Conservation (phyloP, 2,329 filamentous ascomycete species). For the Exophiala alcalophila region DNA sequence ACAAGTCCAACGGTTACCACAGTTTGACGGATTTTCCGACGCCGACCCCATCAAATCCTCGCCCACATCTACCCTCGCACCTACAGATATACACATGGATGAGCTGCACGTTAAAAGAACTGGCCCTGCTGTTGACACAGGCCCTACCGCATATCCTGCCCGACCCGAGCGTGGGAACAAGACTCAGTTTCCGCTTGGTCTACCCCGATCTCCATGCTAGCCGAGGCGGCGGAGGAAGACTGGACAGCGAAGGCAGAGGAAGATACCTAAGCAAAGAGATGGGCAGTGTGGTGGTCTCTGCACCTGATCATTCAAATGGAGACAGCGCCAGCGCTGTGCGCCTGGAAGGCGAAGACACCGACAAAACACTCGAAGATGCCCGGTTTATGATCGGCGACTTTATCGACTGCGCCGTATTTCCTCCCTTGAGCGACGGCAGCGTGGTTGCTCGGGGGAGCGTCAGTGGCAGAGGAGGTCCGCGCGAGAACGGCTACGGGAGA, state of each 20-base stretch:
- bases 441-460: conserved; percentile 47
- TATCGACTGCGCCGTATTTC: conserved; percentile 75
- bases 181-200: conserved; percentile 82
- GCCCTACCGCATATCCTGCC: conserved; percentile 69
- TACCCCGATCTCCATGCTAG: conserved; percentile 67
- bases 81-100: conserved; percentile 85
- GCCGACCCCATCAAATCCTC: conserved; percentile 52
- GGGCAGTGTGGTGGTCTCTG: conserved; percentile 71
- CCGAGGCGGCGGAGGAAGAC: conserved; percentile 31
- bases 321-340: conserved; percentile 37
- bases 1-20: conserved; percentile 70
- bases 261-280: conserved; percentile 77
- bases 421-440: conserved; percentile 69
- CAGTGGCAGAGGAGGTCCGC: conserved; percentile 30
- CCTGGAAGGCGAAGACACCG: conserved; percentile 57
- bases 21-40: conserved; percentile 44
- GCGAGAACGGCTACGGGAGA: conserved; percentile 48
- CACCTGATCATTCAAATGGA: conserved; percentile 43
- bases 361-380: conserved; percentile 72
- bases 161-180: conserved; percentile 66
- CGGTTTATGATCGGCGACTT: conserved; percentile 88
- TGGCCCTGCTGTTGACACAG: conserved; percentile 71
- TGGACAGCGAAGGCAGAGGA: conserved; percentile 41
- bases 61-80: conserved; percentile 59
- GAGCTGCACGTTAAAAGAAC: conserved; percentile 74